Evolutionary conservation across 257 asterid species (phyloP).

Genomic region (Catharanthus roseus): DNA sequence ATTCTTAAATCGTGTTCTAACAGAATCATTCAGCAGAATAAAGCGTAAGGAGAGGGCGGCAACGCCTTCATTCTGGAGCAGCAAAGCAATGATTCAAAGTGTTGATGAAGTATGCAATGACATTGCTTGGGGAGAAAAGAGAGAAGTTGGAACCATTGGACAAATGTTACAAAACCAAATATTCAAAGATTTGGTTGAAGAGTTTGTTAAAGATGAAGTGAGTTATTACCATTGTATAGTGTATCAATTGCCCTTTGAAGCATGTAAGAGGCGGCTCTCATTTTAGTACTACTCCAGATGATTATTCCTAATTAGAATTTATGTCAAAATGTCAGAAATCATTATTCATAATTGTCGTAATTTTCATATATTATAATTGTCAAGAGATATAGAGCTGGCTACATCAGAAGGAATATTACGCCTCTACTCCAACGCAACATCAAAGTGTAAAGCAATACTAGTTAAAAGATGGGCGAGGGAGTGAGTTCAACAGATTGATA

Average conservation of each 20-base stretch:
- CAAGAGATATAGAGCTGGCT: too few species aligned
- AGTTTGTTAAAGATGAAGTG: constrained; percentile 50
- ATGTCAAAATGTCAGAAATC: too few species aligned
- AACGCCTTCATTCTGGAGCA: constrained; percentile 34
- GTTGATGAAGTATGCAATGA: constrained; percentile 76
- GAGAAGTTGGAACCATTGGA: constrained; percentile 63
- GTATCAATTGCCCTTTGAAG: constrained; percentile 39
- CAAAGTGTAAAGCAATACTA: too few species aligned
- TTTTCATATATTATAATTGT: too few species aligned
- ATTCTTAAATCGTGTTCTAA: constrained; percentile 24
- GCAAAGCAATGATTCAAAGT: constrained; percentile 56
- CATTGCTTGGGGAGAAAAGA: constrained; percentile 64
- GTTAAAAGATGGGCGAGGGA: too few species aligned
- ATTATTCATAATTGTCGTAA: too few species aligned
- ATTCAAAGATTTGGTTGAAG: constrained; percentile 67
- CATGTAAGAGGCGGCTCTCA: constrained; percentile 64
- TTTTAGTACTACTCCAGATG: constrained; percentile 30
- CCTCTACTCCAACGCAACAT: too few species aligned
- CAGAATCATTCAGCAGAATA: constrained; percentile 23
- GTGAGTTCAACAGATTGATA: too few species aligned
- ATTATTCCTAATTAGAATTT: too few species aligned
- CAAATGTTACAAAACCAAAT: constrained; percentile 55
- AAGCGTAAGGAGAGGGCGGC: constrained; percentile 30
- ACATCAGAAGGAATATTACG: too few species aligned
- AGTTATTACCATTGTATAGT: constrained; percentile 17